Percentiles rank a stretch among this genome's conserved stretches.
Conservation (phyloP, 768 basidiomycete species). For the Termitomyces heimii region DNA sequence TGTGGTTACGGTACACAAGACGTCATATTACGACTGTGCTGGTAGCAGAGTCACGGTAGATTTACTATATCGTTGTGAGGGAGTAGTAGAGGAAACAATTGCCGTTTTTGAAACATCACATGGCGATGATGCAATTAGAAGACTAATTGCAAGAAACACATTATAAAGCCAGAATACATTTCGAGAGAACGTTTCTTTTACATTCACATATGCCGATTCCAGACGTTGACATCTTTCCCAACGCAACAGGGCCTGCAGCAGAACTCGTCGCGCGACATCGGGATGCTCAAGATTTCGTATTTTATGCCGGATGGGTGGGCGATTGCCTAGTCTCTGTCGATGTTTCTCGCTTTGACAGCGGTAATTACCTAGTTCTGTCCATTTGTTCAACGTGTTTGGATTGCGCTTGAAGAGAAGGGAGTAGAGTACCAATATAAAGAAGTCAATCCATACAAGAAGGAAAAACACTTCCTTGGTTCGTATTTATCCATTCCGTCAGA, state of each 20-base stretch:
- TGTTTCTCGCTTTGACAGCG: constrained; percentile 3
- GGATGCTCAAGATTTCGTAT: constrained; percentile 46
- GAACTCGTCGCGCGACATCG: constrained; percentile 47
- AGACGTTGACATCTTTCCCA: constrained; percentile 49
- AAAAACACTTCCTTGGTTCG: constrained; percentile 47
- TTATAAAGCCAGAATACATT: constrained; percentile 3
- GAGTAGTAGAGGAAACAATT: neutral
- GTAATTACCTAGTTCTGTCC: constrained; percentile 42
- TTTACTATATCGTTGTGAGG: neutral
- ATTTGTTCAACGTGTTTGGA: constrained; percentile 59
- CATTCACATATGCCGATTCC: constrained; percentile 30
- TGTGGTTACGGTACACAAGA: neutral
- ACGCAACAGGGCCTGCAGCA: constrained; percentile 51
- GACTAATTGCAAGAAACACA: neutral
- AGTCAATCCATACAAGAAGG: constrained; percentile 68
- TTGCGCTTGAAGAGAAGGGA: constrained; percentile 57
- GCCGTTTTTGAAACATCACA: neutral
- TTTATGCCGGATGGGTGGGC: constrained; percentile 56
- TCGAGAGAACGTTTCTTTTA: neutral
- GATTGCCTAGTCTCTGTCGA: neutral
- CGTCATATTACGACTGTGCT: neutral
- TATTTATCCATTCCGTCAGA: neutral
- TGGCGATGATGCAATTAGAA: neutral
- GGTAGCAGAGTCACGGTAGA: neutral
- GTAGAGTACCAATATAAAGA: constrained; percentile 67